Evolutionary conservation across 2,329 filamentous ascomycete species (phyloP).

Genomic region (Calonectria pseudoreteaudii): DNA sequence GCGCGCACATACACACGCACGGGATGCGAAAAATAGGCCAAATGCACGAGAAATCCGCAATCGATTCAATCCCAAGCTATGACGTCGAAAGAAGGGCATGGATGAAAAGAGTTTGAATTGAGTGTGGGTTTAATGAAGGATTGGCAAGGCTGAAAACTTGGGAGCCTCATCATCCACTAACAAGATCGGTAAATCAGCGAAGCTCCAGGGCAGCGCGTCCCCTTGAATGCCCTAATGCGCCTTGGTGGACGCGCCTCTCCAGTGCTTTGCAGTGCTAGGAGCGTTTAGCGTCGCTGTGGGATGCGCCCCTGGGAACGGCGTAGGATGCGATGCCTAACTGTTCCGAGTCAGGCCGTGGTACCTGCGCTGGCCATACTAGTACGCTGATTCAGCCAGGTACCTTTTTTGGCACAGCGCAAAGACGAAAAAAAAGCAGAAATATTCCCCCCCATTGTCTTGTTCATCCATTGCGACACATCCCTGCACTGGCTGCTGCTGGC

Average conservation of each 20-base stretch:
- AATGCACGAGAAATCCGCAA: background rate
- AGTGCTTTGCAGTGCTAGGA: conserved; percentile 6
- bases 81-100: conserved; percentile 6
- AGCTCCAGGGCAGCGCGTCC: conserved; percentile 5
- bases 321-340: conserved; percentile 17
- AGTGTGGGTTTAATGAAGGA: background rate
- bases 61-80: background rate
- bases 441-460: conserved; percentile 9
- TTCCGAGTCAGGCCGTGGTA: conserved; percentile 14
- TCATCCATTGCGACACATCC: conserved; percentile 27
- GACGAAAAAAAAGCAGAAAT: conserved; percentile 12
- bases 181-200: conserved; percentile 1
- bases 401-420: background rate
- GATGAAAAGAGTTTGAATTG: conserved; percentile 12
- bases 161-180: conserved; percentile 10
- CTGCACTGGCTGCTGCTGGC: conserved; percentile 24
- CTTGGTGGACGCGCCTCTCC: conserved; percentile 8
- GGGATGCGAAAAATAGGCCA: conserved; percentile 7
- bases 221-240: conserved; percentile 14
- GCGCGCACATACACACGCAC: conserved; percentile 8
- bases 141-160: conserved; percentile 16
- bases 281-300: conserved; percentile 10
- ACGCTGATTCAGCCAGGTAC: conserved; percentile 10
- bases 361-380: conserved; percentile 3
- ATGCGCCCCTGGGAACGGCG: conserved; percentile 20